phyloP scores from a whole-genome alignment of 2,329 filamentous ascomycete genomes.

The Monosporascus sp. region DNA sequence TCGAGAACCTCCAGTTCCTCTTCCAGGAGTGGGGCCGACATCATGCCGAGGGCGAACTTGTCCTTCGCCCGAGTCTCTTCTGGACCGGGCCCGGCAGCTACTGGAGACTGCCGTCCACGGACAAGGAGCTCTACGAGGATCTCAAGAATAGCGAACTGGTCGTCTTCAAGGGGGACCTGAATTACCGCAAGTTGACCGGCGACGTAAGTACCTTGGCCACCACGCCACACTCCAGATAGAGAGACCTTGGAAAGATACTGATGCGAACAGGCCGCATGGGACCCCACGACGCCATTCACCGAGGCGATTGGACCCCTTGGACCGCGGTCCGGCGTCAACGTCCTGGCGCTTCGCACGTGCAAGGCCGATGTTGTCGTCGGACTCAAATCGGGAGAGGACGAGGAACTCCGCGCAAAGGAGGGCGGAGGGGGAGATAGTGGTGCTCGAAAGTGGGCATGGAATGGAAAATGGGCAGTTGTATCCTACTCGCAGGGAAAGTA shows the following conservation, averaged over 20 bases:
- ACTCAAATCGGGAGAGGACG: slow-evolving; percentile 74
- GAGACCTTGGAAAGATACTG: background rate
- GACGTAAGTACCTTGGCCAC: slow-evolving; percentile 59
- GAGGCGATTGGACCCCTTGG: slow-evolving; percentile 84
- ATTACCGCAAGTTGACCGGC: slow-evolving; percentile 87
- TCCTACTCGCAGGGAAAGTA: slow-evolving; percentile 70
- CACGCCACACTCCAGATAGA: background rate
- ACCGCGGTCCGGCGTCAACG: slow-evolving; percentile 72
- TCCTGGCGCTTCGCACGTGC: slow-evolving; percentile 85
- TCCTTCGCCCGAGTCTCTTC: slow-evolving; percentile 79
- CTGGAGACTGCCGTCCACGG: slow-evolving; percentile 74
- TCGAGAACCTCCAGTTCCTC: slow-evolving; percentile 64
- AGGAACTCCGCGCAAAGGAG: slow-evolving; percentile 64
- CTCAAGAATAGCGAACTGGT: slow-evolving; percentile 80
- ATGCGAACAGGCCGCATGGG: slow-evolving; percentile 62
- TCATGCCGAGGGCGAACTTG: slow-evolving; percentile 78
- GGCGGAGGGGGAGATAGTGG: slow-evolving; percentile 66
- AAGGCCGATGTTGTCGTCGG: slow-evolving; percentile 96
- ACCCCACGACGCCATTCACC: slow-evolving; percentile 78
- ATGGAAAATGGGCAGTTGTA: slow-evolving; percentile 93
- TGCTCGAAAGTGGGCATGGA: slow-evolving; percentile 87
- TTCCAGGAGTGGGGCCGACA: slow-evolving; percentile 77
- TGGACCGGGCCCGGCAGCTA: slow-evolving; percentile 87
- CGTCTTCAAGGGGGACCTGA: slow-evolving; percentile 95
- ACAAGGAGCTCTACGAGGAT: slow-evolving; percentile 66